phyloP scores from a whole-genome alignment of 202 grass and related monocot species.

The Setaria viridis region DNA sequence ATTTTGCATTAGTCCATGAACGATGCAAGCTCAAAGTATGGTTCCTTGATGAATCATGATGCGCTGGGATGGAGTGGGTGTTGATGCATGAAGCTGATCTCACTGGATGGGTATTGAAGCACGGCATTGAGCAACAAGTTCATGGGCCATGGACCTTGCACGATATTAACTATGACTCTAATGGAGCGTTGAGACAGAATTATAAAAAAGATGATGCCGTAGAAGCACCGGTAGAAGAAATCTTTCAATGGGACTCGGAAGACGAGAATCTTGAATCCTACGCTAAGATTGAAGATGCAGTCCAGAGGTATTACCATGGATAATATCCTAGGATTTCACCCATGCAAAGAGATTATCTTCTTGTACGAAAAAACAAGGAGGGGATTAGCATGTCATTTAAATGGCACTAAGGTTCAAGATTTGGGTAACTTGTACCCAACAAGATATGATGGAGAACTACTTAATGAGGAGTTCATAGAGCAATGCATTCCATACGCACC shows the following conservation, averaged over 20 bases:
- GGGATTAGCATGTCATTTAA: background rate
- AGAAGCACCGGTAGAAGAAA: background rate
- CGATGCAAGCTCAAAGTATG: background rate
- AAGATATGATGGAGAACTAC: accelerated
- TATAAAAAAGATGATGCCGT: too few relatives aligned
- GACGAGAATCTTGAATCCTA: background rate
- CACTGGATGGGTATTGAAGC: too few relatives aligned
- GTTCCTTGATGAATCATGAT: background rate
- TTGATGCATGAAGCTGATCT: background rate
- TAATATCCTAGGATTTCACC: conserved; percentile 4
- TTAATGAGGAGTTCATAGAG: background rate
- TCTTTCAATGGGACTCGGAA: background rate
- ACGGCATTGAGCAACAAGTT: background rate
- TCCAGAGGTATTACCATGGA: background rate
- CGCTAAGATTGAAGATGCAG: background rate
- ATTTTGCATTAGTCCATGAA: background rate
- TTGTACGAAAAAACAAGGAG: background rate
- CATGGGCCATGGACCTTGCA: background rate
- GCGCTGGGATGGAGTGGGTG: background rate
- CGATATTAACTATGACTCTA: background rate
- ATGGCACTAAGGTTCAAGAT: background rate
- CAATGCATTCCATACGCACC: background rate
- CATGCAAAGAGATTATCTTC: conserved; percentile 18
- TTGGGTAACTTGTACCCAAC: background rate
- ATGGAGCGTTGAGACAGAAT: too few relatives aligned